A percentile compares a stretch with the other conserved stretches of the same genome.
These are phyloP conservation scores for Sclerotiophoma versabilis DNA, from an alignment of 2,329 filamentous ascomycete genomes.

Conservation along the genomic window DNA sequence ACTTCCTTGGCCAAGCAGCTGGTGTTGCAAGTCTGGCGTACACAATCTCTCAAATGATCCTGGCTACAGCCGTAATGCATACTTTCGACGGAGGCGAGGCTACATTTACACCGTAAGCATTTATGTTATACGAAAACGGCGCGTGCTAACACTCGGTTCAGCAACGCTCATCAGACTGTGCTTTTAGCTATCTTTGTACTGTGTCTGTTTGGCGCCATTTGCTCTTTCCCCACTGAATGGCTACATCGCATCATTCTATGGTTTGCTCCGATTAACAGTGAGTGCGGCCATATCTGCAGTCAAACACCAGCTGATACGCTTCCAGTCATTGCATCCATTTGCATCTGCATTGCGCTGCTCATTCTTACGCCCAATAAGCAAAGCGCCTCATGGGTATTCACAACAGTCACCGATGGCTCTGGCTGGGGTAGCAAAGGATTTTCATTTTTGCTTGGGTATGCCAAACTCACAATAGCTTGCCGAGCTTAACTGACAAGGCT, in stretches of 20 bases:
- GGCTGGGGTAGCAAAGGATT: conserved; percentile 68
- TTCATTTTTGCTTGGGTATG: conserved; percentile 66
- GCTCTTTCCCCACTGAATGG: conserved; percentile 66
- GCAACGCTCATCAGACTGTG: conserved; percentile 65
- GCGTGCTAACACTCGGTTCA: conserved; percentile 35
- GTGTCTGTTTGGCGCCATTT: conserved; percentile 64
- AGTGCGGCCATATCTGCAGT: neutral
- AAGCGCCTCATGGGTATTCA: conserved; percentile 66
- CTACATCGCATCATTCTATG: conserved; percentile 67
- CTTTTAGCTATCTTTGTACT: conserved; percentile 64
- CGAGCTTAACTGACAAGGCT: conserved; percentile 23
- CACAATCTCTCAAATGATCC: conserved; percentile 69
- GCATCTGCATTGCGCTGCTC: conserved; percentile 66
- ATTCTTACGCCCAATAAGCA: conserved; percentile 66
- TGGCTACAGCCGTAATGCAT: conserved; percentile 68
- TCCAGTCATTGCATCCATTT: conserved; percentile 63
- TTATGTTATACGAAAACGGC: neutral
- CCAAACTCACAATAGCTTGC: conserved; percentile 23
- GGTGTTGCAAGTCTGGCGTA: conserved; percentile 69
- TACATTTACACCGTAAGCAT: conserved; percentile 63
- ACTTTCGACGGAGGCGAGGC: conserved; percentile 61
- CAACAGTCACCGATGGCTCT: conserved; percentile 66
- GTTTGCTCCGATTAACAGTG: conserved; percentile 72
- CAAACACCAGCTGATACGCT: conserved; percentile 5
- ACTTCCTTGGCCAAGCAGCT: conserved; percentile 69